A percentile compares a stretch with the other conserved stretches of the same genome.
Evolutionary conservation across 345 rosid species (phyloP).

Genomic region (Acer negundo): DNA sequence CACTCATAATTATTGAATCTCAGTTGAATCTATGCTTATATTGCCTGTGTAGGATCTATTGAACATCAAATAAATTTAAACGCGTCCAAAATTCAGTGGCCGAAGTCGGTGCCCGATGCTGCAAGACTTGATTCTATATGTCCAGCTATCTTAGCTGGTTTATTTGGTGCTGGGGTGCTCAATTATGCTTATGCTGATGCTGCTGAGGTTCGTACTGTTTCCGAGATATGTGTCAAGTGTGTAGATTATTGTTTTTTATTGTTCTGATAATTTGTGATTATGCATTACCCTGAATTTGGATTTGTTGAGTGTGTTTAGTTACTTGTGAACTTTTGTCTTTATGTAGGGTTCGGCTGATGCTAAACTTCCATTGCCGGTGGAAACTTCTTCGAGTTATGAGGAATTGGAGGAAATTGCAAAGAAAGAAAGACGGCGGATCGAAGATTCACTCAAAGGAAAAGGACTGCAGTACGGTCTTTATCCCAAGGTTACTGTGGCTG

Average conservation of each 20-base stretch:
- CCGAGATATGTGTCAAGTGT: background rate
- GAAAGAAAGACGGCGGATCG: constrained; percentile 68
- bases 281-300: too few relatives aligned
- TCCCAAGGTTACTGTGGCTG: constrained; percentile 73
- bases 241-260: background rate
- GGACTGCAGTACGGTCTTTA: constrained; percentile 54
- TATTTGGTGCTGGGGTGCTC: constrained; percentile 54
- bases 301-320: background rate
- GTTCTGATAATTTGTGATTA: too few relatives aligned
- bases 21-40: background rate
- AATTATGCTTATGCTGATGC: constrained; percentile 68
- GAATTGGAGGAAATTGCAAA: constrained; percentile 67
- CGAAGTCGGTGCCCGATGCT: constrained; percentile 14
- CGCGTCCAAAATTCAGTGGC: constrained; percentile 26
- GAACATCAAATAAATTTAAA: constrained; percentile 19
- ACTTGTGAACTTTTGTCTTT: constrained; percentile 12
- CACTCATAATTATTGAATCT: background rate
- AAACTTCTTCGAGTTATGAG: constrained; percentile 49
- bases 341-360: constrained; percentile 43
- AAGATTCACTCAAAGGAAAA: constrained; percentile 57
- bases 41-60: constrained; percentile 33
- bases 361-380: constrained; percentile 42
- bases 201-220: constrained; percentile 50
- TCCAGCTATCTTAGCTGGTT: constrained; percentile 55
- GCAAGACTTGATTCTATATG: constrained; percentile 17